Evolutionary conservation across 164 flowering plant genomes (phyloP).

Genomic region (Vitis rotundifolia): DNA sequence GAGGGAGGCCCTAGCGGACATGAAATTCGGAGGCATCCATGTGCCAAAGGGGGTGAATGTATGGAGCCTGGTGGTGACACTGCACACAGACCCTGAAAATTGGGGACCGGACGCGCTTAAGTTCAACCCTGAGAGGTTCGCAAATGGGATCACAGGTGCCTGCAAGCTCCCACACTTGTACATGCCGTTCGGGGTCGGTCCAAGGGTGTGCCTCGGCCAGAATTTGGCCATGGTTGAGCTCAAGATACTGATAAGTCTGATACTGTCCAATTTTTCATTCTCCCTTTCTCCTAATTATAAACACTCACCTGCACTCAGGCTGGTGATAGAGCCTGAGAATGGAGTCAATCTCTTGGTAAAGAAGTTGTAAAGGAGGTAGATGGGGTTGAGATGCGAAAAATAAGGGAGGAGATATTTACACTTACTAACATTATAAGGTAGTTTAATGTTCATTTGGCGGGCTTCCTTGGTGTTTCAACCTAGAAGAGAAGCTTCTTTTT

Average conservation of each 20-base stretch:
- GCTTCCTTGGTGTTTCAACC: too few relatives aligned
- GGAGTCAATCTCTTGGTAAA: slow-evolving; percentile 28
- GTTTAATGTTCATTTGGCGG: too few relatives aligned
- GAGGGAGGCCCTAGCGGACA: slow-evolving; percentile 35
- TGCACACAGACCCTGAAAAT: slow-evolving; percentile 31
- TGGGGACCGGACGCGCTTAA: slow-evolving; percentile 37
- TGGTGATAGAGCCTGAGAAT: slow-evolving; percentile 37
- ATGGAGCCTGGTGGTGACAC: slow-evolving; percentile 19
- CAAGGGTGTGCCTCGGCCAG: slow-evolving; percentile 37
- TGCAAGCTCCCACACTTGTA: slow-evolving; percentile 40
- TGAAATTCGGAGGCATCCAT: slow-evolving; percentile 25
- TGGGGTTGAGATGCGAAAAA: too few relatives aligned
- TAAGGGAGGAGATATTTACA: too few relatives aligned
- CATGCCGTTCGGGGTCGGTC: slow-evolving; percentile 48
- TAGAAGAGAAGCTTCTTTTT: too few relatives aligned
- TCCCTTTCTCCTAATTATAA: slow-evolving; percentile 29
- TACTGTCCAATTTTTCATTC: slow-evolving; percentile 32
- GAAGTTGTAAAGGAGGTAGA: slow-evolving; percentile 10
- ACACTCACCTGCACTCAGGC: slow-evolving; percentile 26
- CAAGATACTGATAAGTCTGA: slow-evolving; percentile 27
- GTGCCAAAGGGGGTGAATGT: slow-evolving; percentile 34
- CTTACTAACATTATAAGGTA: too few relatives aligned
- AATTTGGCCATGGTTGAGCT: slow-evolving; percentile 45
- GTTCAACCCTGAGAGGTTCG: slow-evolving; percentile 37
- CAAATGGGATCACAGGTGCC: slow-evolving; percentile 35